A percentile compares a stretch with the other conserved stretches of the same genome.
These are phyloP conservation scores for Venturia oleaginea DNA, from an alignment of 2,329 filamentous ascomycete genomes.

Conservation along the genomic window DNA sequence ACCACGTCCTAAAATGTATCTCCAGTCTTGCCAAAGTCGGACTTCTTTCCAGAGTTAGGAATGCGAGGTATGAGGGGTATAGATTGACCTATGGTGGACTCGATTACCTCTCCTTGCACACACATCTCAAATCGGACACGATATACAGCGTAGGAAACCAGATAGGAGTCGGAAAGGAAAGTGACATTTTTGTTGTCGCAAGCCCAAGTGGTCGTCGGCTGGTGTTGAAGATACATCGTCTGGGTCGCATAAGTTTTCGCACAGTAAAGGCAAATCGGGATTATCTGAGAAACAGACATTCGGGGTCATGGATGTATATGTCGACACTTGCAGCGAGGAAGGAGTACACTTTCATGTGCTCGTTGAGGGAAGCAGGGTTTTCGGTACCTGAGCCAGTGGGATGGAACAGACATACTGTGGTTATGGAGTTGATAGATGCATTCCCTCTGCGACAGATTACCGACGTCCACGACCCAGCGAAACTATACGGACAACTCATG, in stretches of 20 bases:
- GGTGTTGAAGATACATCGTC: slow-evolving; percentile 89
- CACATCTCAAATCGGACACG: slow-evolving; percentile 67
- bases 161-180: slow-evolving; percentile 95
- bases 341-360: slow-evolving; percentile 91
- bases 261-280: slow-evolving; percentile 94
- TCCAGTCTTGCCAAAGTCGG: slow-evolving; percentile 85
- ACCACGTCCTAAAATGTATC: slow-evolving; percentile 74
- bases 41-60: slow-evolving; percentile 86
- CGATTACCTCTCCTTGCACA: slow-evolving; percentile 93
- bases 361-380: slow-evolving; percentile 73
- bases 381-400: slow-evolving; percentile 79
- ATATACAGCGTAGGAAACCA: slow-evolving; percentile 91
- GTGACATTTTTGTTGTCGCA: slow-evolving; percentile 91
- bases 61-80: slow-evolving; percentile 96
- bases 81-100: slow-evolving; percentile 92
- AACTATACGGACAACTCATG: slow-evolving; percentile 88
- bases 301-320: slow-evolving; percentile 97
- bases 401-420: slow-evolving; percentile 88
- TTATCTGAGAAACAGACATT: slow-evolving; percentile 74
- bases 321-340: slow-evolving; percentile 86
- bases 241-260: slow-evolving; percentile 93
- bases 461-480: slow-evolving; percentile 69
- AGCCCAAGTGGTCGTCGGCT: slow-evolving; percentile 57
- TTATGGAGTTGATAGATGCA: slow-evolving; percentile 90
- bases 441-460: slow-evolving; percentile 87